Conservation (phyloP, 257 asterid genomes). For the Paraleonurus japonicus region DNA sequence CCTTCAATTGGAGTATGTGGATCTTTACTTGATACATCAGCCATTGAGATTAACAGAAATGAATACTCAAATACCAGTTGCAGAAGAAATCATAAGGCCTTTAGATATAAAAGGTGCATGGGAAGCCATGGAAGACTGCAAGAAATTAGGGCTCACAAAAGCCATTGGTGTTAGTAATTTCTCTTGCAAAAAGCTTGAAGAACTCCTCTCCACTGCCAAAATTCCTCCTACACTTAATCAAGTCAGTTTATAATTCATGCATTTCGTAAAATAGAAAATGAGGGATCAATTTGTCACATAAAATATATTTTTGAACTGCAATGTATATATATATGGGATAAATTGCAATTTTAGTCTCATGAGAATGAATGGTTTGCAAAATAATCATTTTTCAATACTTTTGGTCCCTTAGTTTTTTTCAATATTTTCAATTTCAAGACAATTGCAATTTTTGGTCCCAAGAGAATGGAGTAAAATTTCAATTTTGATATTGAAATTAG, state of each 20-base stretch:
- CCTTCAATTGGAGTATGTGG: slow-evolving; percentile 33
- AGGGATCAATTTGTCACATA: no score
- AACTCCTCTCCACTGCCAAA: slow-evolving; percentile 32
- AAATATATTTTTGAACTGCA: no score
- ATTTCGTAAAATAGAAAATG: not conserved
- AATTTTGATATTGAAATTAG: no score
- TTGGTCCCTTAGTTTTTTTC: no score
- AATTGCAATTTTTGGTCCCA: no score
- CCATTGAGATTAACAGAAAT: slow-evolving; percentile 47
- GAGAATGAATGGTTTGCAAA: no score
- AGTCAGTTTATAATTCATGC: slow-evolving; percentile 27
- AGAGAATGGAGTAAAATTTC: no score
- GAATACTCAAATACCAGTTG: slow-evolving; percentile 32
- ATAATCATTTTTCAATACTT: no score
- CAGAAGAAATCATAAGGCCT: slow-evolving; percentile 33
- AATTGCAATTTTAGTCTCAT: no score
- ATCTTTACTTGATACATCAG: slow-evolving; percentile 48
- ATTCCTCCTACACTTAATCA: slow-evolving; percentile 70
- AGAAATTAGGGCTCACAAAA: slow-evolving; percentile 36
- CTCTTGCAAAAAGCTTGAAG: slow-evolving; percentile 34
- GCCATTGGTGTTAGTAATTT: slow-evolving; percentile 53
- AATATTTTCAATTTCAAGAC: no score
- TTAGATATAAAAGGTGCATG: slow-evolving; percentile 38
- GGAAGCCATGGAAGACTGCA: slow-evolving; percentile 51
- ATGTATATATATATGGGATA: no score